Conservation (phyloP, 768 basidiomycete genomes). For the Tulasnella sp. region DNA sequence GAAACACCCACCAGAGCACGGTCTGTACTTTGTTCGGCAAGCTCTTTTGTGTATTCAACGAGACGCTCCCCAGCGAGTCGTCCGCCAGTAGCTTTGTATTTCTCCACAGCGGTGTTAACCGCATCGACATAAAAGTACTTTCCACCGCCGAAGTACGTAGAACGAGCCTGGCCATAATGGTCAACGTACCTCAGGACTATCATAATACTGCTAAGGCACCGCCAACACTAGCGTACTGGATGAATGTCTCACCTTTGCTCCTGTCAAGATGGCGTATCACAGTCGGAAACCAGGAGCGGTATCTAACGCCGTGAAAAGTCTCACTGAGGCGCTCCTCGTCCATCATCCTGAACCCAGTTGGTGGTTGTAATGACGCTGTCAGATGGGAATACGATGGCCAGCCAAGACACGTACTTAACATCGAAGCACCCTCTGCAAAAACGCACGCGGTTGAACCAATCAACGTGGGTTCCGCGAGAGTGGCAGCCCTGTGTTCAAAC, state of each 20-base stretch:
- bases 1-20: not conserved
- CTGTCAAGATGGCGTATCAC: not conserved
- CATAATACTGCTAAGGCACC: not conserved
- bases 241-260: not conserved
- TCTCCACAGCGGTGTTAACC: not conserved
- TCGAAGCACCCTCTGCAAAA: constrained; percentile 2
- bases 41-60: not conserved
- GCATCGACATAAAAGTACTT: not conserved
- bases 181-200: not conserved
- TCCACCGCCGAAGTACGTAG: not conserved
- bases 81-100: not conserved
- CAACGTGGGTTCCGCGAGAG: not conserved
- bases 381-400: not conserved
- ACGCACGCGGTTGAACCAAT: not conserved
- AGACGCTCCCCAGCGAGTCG: not conserved
- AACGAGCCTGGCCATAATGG: not conserved
- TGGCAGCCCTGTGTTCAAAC: not conserved
- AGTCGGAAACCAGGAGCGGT: not conserved
- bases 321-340: not conserved
- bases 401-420: not conserved
- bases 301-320: not conserved
- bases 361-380: not conserved
- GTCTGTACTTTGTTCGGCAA: not conserved
- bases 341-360: not conserved
- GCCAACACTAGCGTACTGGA: not conserved